These are phyloP conservation scores for Blastobotrys peoriensis DNA, from an alignment of 805 yeast species.

Conservation along the genomic window DNA sequence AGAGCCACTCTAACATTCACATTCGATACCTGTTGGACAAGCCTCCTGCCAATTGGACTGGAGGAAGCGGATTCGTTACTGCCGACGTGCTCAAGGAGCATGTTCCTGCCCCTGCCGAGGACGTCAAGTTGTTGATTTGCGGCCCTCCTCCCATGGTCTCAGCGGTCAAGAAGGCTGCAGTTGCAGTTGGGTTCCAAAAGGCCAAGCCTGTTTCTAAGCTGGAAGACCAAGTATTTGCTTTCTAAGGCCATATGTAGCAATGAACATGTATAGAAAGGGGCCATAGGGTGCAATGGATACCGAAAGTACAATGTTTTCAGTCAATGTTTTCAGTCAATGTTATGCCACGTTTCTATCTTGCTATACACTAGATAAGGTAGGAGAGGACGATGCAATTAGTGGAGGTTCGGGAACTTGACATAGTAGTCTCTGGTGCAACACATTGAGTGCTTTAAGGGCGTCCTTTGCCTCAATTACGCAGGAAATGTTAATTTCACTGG, in stretches of 20 bases:
- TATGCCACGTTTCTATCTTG: too few species aligned
- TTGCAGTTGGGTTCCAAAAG: slow-evolving; percentile 65
- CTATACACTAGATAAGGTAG: too few species aligned
- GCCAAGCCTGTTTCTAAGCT: slow-evolving; percentile 85
- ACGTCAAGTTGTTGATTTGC: slow-evolving; percentile 70
- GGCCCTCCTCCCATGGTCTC: slow-evolving; percentile 94
- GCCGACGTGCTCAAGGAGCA: slow-evolving; percentile 59
- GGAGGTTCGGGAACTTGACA: slow-evolving; percentile 1
- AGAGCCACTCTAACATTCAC: slow-evolving; percentile 47
- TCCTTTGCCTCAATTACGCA: slow-evolving; percentile 86
- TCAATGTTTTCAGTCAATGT: too few species aligned
- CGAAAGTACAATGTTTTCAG: too few species aligned
- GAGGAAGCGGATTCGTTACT: slow-evolving; percentile 78
- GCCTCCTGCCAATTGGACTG: slow-evolving; percentile 69
- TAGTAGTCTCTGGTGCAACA: slow-evolving; percentile 73
- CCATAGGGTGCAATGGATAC: too few species aligned
- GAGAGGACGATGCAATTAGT: neutral
- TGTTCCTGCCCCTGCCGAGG: slow-evolving; percentile 55
- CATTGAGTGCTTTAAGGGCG: slow-evolving; percentile 76
- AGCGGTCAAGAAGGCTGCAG: slow-evolving; percentile 74
- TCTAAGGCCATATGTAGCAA: slow-evolving; percentile 43
- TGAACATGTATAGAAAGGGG: too few species aligned
- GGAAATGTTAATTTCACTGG: slow-evolving; percentile 93
- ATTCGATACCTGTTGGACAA: slow-evolving; percentile 70
- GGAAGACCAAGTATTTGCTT: slow-evolving; percentile 86